Conservation (phyloP, 106 monocot genomes). For the Narthecium ossifragum region DNA sequence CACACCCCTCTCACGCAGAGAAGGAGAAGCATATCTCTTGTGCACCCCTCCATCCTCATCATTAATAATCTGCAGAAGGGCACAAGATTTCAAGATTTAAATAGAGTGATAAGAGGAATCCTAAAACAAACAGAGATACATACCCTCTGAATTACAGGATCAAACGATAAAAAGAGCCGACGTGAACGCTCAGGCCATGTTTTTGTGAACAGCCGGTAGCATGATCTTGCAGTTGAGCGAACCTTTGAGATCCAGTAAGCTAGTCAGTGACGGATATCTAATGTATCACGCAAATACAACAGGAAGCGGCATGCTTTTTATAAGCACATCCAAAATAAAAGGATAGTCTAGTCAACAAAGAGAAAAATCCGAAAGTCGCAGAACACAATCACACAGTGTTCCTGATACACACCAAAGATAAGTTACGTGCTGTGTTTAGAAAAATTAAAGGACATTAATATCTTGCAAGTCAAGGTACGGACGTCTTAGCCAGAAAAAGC, state of each 20-base stretch:
- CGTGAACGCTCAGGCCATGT: slow-evolving; percentile 98
- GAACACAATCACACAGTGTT: too few species aligned
- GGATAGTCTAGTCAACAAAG: too few species aligned
- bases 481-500: too few species aligned
- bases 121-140: background rate
- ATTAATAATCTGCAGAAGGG: slow-evolving; percentile 55
- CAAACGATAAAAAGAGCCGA: slow-evolving; percentile 76
- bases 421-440: too few species aligned
- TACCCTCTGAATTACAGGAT: slow-evolving; percentile 97
- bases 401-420: too few species aligned
- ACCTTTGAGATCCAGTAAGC: slow-evolving; percentile 27
- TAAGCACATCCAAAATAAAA: too few species aligned
- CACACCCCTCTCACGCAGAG: slow-evolving; percentile 68
- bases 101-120: background rate
- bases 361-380: too few species aligned
- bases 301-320: too few species aligned
- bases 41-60: slow-evolving; percentile 98
- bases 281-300: too few species aligned
- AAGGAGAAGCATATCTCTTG: slow-evolving; percentile 93
- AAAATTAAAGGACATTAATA: too few species aligned
- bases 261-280: too few species aligned
- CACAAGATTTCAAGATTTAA: background rate
- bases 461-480: too few species aligned
- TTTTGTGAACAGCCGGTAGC: slow-evolving; percentile 93
- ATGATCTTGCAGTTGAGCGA: slow-evolving; percentile 79